phyloP scores from a whole-genome alignment of 176 grass and related monocot species.

The Rhynchospora pubera region DNA sequence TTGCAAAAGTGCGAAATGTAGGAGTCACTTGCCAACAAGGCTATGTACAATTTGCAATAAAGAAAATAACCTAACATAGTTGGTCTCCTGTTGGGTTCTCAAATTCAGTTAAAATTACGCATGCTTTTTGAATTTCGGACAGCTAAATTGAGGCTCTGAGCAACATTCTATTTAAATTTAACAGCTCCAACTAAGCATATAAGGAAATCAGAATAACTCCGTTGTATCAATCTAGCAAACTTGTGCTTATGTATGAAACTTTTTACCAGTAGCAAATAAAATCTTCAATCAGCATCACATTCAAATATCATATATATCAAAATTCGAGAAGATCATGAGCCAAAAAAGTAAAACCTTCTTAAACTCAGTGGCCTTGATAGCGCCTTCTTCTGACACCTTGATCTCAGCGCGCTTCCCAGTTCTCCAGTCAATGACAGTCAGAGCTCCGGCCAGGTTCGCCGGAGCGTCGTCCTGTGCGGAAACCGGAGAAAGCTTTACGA shows the following conservation, averaged over 20 bases:
- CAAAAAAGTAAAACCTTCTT: slow-evolving; percentile 50
- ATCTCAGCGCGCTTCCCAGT: slow-evolving; percentile 54
- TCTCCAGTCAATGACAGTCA: slow-evolving; percentile 56
- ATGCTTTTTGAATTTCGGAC: too few species aligned
- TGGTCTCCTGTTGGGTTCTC: background rate
- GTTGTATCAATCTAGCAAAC: too few species aligned
- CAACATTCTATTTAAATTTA: too few species aligned
- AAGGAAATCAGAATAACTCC: too few species aligned
- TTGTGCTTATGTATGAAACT: too few species aligned
- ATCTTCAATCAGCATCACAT: background rate
- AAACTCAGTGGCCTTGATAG: slow-evolving; percentile 66
- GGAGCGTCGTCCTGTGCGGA: slow-evolving; percentile 2
- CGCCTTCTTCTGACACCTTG: slow-evolving; percentile 58
- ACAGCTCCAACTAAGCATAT: too few species aligned
- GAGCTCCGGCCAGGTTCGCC: slow-evolving; percentile 34
- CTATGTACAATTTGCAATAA: background rate
- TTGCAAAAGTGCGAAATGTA: background rate
- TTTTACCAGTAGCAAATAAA: too few species aligned
- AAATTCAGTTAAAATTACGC: background rate
- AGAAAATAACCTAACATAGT: background rate
- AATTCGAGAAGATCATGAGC: background rate
- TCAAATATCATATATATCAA: background rate
- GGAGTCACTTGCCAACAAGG: background rate
- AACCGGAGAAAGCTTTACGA: slow-evolving; percentile 39
- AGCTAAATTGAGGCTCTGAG: too few species aligned